Percentiles rank a stretch among this genome's conserved stretches.
These are phyloP conservation scores for Globisporangium mamillatum DNA, from an alignment of 352 stramenopile genomes.

Conservation along the genomic window DNA sequence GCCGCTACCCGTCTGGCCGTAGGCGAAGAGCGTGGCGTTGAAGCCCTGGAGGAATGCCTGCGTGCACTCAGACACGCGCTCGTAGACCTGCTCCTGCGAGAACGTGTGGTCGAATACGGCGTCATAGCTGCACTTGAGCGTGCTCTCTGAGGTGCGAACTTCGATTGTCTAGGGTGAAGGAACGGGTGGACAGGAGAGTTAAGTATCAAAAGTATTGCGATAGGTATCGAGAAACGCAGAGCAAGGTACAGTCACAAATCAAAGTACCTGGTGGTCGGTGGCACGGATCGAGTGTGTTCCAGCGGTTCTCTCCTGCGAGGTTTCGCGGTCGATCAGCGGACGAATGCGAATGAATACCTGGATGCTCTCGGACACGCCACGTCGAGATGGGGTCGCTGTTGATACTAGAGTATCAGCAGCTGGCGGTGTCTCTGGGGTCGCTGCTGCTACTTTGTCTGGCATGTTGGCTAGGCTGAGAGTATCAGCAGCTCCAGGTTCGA, in stretches of 20 bases:
- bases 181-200: background rate
- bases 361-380: slow-evolving; percentile 62
- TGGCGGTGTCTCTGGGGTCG: background rate
- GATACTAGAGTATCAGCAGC: background rate
- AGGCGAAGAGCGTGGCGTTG: slow-evolving; percentile 85
- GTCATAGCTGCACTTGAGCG: slow-evolving; percentile 79
- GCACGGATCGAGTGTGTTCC: slow-evolving; percentile 40
- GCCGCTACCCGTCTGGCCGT: slow-evolving; percentile 80
- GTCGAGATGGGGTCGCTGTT: slow-evolving; percentile 8
- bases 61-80: slow-evolving; percentile 70
- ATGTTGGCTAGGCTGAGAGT: background rate
- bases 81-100: slow-evolving; percentile 79
- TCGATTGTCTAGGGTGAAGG: slow-evolving; percentile 58
- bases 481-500: background rate
- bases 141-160: slow-evolving; percentile 62
- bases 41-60: slow-evolving; percentile 79
- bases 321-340: slow-evolving; percentile 73
- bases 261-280: slow-evolving; percentile 39
- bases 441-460: slow-evolving; percentile 4
- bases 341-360: slow-evolving; percentile 85
- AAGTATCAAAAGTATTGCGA: background rate
- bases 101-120: slow-evolving; percentile 75
- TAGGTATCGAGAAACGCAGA: no score
- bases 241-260: no score
- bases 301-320: slow-evolving; percentile 24